phyloP scores from a whole-genome alignment of 768 basidiomycete species.

The Russula ochroleuca region DNA sequence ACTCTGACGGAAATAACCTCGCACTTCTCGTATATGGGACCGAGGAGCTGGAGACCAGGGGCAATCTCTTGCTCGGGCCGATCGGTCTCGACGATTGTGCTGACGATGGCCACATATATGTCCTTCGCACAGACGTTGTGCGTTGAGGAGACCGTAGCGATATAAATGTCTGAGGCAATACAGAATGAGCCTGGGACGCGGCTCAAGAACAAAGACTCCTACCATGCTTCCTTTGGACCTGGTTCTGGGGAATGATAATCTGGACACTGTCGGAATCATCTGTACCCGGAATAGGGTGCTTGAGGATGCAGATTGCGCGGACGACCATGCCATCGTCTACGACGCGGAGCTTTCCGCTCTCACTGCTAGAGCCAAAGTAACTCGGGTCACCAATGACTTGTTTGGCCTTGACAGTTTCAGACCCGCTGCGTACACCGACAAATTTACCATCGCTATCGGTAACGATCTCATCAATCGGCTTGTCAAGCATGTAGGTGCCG shows the following conservation, averaged over 20 bases:
- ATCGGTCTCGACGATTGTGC: constrained; percentile 94
- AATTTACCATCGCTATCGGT: constrained; percentile 85
- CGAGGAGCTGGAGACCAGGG: constrained; percentile 90
- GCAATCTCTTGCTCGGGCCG: constrained; percentile 87
- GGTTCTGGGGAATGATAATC: constrained; percentile 98
- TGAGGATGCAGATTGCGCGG: constrained; percentile 94
- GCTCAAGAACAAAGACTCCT: constrained; percentile 32
- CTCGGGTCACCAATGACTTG: constrained; percentile 97
- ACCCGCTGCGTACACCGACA: constrained; percentile 82
- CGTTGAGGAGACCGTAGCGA: constrained; percentile 94
- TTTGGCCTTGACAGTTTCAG: constrained; percentile 94
- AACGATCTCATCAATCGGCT: constrained; percentile 85
- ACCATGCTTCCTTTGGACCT: constrained; percentile 91
- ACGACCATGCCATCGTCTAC: constrained; percentile 93
- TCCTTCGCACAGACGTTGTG: constrained; percentile 98
- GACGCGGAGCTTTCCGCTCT: constrained; percentile 78
- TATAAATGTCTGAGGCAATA: constrained; percentile 82
- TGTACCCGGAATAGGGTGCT: constrained; percentile 97
- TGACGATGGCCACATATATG: constrained; percentile 94
- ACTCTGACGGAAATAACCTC: constrained; percentile 30
- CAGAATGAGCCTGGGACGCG: constrained; percentile 4
- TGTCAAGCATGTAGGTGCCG: constrained; percentile 99
- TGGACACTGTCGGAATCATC: constrained; percentile 94
- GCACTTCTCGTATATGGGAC: constrained; percentile 91
- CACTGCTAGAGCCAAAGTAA: constrained; percentile 82